Evolutionary conservation across 2,329 filamentous ascomycete genomes (phyloP), one percentile per base, ranked within the genome.

Genomic region (Cladosporium sp.): DNA sequence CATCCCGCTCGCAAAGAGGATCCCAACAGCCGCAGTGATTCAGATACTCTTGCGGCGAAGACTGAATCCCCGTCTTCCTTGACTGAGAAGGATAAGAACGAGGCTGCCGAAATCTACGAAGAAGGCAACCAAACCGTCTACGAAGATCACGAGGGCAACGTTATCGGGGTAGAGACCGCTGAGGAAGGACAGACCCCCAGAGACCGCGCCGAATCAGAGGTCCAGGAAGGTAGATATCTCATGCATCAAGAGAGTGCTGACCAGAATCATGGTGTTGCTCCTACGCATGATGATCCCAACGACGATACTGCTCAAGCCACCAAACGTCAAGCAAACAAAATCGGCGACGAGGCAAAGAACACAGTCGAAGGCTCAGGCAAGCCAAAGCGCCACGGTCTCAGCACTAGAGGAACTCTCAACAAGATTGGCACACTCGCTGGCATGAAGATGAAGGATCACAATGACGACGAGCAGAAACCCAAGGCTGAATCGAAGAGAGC

Each of bases 111-210:
- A 54, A 78, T 91, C 0, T 96, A 85, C 58, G 81, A 91, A 56
- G 90, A 96, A 69, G 90, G 91, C 1, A 67, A 84, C 47, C 69
- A 94, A 18, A 78, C 93, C 33, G 72, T 96, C 6, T 82, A 94
- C 50, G 92, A 97, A 67, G 86, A 95, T 59, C 76, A 84, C 55
- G 85, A 95, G 51, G 92, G 92, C 7, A 91, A 96, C 49, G 91
- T 96, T 2, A 66, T 96, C 5, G 80, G 80, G 15, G 80, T 88
- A 0, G 76, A 84, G 56, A 68, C 79, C 36, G 76, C 71, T 16
- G 57, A 62, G 25, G 50, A 56, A 12, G 62, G 61, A 7, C 66
- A 69, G 27, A 59, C 59, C 39, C 76, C 79, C 4, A 77, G 79
- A n/a, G 78, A 88, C 57, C 69, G 83, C 39, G 70, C 79, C 42